These are phyloP conservation scores for Pleoardoris graminearum DNA, from an alignment of 2,329 filamentous ascomycete genomes.

Conservation along the genomic window DNA sequence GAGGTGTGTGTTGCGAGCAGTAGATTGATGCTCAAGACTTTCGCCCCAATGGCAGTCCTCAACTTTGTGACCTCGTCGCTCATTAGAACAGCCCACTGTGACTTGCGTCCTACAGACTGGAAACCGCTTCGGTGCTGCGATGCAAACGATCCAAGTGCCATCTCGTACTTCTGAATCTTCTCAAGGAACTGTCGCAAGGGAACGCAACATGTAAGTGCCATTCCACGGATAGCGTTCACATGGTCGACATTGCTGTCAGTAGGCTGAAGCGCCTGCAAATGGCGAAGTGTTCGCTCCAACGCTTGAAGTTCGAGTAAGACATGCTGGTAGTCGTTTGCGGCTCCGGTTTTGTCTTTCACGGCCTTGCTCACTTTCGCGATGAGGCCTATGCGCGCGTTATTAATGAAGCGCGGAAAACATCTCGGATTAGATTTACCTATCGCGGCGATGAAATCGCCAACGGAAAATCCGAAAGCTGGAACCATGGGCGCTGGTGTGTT, in stretches of 20 bases:
- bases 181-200: constrained; percentile 26
- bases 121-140: not conserved
- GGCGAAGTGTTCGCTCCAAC: constrained; percentile 19
- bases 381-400: constrained; percentile 14
- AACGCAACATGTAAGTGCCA: constrained; percentile 26
- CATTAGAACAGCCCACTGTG: constrained; percentile 23
- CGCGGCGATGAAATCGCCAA: constrained; percentile 29
- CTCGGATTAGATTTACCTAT: too few species aligned
- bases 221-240: constrained; percentile 29
- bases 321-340: constrained; percentile 26
- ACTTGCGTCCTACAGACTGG: constrained; percentile 10
- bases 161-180: constrained; percentile 25
- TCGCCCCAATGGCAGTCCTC: constrained; percentile 20
- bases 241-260: constrained; percentile 25
- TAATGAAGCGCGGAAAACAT: too few species aligned
- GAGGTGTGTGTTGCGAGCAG: constrained; percentile 22
- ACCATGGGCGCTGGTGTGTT: too few species aligned
- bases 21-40: constrained; percentile 26
- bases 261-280: constrained; percentile 20
- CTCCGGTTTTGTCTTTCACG: constrained; percentile 22
- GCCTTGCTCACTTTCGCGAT: constrained; percentile 24
- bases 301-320: constrained; percentile 24
- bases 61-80: constrained; percentile 23
- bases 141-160: constrained; percentile 18
- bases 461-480: constrained; percentile 30